Percentiles rank a stretch among this genome's conserved stretches.
These are phyloP conservation scores for Kazachstania sp. DNA, from an alignment of 1,139 yeast genomes.

Conservation along the genomic window DNA sequence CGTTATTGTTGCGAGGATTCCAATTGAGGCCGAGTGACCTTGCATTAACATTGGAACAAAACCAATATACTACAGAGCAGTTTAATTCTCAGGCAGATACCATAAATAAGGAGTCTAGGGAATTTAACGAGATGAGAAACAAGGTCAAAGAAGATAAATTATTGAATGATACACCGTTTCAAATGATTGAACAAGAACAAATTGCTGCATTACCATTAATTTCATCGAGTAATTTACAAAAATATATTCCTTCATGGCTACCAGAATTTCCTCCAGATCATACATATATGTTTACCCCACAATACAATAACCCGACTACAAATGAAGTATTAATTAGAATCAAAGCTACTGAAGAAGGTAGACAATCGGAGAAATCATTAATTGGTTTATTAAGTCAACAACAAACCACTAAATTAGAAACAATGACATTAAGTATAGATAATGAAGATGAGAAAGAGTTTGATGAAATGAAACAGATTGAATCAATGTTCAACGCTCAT, in stretches of 20 bases:
- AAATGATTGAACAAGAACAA: constrained; percentile 10
- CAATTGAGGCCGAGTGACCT: constrained; percentile 41
- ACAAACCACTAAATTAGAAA: background rate
- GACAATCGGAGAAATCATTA: constrained; percentile 70
- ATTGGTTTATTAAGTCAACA: constrained; percentile 42
- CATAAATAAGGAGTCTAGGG: background rate
- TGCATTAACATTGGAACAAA: constrained; percentile 35
- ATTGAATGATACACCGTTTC: background rate
- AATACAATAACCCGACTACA: constrained; percentile 51
- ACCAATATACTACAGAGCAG: constrained; percentile 22
- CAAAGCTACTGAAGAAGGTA: constrained; percentile 67
- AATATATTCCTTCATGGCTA: constrained; percentile 61
- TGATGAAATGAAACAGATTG: constrained; percentile 14
- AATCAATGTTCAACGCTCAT: background rate
- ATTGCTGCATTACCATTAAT: constrained; percentile 36
- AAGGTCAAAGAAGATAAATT: constrained; percentile 5
- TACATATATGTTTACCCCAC: constrained; percentile 72
- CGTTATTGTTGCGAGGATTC: constrained; percentile 39
- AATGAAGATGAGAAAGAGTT: constrained; percentile 5
- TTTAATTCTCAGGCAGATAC: constrained; percentile 7
- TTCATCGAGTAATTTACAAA: constrained; percentile 40
- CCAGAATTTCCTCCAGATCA: constrained; percentile 91
- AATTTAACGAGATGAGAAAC: background rate
- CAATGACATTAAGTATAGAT: background rate
- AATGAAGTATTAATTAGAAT: constrained; percentile 67